Conservation (phyloP, 176 grass and related monocot genomes). For the Cenchrus americanus region DNA sequence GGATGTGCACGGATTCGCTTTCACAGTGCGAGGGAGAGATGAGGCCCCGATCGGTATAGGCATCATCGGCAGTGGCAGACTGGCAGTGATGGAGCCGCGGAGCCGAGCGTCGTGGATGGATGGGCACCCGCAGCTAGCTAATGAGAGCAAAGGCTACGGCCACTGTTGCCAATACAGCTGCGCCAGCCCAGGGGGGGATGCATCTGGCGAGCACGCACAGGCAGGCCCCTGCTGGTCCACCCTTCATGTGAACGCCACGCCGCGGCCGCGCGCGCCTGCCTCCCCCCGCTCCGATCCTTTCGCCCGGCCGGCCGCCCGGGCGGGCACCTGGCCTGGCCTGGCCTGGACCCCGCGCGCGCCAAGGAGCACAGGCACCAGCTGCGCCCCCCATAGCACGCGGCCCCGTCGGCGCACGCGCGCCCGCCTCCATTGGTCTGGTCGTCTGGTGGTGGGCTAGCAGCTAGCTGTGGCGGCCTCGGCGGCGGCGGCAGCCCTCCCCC, state of each 20-base stretch:
- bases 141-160: not conserved
- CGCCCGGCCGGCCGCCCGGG: too few species aligned
- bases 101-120: not conserved
- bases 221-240: conserved; percentile 27
- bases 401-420: too few species aligned
- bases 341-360: not conserved
- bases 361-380: too few species aligned
- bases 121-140: not conserved
- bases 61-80: not conserved
- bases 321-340: not conserved
- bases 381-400: not conserved
- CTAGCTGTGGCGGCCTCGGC: not conserved
- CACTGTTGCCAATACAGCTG: conserved; percentile 13
- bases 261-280: conserved; percentile 25
- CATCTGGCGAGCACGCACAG: not conserved
- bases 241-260: conserved; percentile 56
- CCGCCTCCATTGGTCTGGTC: too few species aligned
- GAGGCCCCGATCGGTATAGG: too few species aligned
- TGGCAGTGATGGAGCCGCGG: not conserved
- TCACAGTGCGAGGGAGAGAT: not conserved
- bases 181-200: not conserved
- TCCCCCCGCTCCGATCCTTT: not conserved
- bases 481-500: not conserved
- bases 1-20: not conserved
- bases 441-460: too few species aligned